Evolutionary conservation across 176 grass and related monocot species (phyloP), one percentile per base, ranked within the genome.

Genomic region (Neostapfia colusana): DNA sequence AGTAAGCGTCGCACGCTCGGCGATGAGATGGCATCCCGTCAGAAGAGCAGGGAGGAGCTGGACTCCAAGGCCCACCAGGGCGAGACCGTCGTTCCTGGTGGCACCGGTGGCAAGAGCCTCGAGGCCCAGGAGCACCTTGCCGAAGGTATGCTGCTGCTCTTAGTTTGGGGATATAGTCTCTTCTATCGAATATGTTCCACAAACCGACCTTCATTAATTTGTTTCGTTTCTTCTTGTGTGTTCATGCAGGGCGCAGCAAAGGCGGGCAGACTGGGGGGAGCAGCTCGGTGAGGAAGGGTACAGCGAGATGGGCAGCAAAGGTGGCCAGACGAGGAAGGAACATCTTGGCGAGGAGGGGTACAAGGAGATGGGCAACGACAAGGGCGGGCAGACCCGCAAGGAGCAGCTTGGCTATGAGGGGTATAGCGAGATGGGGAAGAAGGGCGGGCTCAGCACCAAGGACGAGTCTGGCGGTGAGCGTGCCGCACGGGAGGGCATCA

Each of bases 101-200:
- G 92, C 14, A 91, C 92, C 53, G 88, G 92, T 11, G 88, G 92
- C 54, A 86, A 87, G 72, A 73, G 57, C 68, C 77, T 95, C 26
- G 83, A 87, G 67, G 86, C 86, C 4, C 92, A 95, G 73, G 86
- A 95, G 78, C 76, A 81, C 51, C 81, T 91, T 5, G 92, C 86
- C 35, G 88, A 95, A 79, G 88, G 86, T 89, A 28, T 21, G 11
- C 11, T 3, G 10, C 0, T 45, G 11, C 10, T 43, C 42, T 10
- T 9, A 43, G 14, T 38, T 42, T n/a, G n/a, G n/a, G n/a, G n/a
- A n/a, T n/a, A n/a, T n/a, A n/a, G n/a, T n/a, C n/a, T n/a, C n/a
- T n/a, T n/a, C n/a, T n/a, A n/a, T n/a, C n/a, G n/a, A n/a, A n/a
- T n/a, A n/a, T n/a, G n/a, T n/a, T n/a, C n/a, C n/a, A n/a, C n/a